phyloP scores from a whole-genome alignment of 2,329 filamentous ascomycete species.

The Calonectria hongkongensis region DNA sequence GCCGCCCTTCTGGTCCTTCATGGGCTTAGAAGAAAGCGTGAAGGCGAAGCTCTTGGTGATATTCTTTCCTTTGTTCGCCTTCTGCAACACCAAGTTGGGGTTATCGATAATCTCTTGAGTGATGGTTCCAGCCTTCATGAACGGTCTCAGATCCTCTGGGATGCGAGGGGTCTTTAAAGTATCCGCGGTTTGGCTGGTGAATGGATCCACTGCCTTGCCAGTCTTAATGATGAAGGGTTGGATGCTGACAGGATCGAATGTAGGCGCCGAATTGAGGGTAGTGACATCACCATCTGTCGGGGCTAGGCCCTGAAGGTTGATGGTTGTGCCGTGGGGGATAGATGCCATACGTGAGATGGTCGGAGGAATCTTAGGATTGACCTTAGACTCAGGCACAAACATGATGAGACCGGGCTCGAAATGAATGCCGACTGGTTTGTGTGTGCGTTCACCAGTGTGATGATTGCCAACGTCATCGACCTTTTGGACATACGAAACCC shows the following conservation, averaged over 20 bases:
- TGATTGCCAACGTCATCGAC: conserved; percentile 57
- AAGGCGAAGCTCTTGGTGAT: conserved; percentile 58
- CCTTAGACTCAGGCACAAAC: conserved; percentile 58
- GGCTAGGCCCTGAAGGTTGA: conserved; percentile 58
- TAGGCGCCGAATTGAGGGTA: conserved; percentile 63
- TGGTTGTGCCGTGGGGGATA: conserved; percentile 4
- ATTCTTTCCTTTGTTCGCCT: conserved; percentile 56
- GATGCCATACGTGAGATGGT: conserved; percentile 55
- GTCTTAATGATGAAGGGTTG: conserved; percentile 50
- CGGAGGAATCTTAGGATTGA: conserved; percentile 52
- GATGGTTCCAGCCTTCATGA: conserved; percentile 57
- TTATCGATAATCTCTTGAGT: conserved; percentile 57
- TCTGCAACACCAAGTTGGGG: conserved; percentile 55
- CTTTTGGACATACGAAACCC: conserved; percentile 60
- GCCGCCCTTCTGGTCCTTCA: conserved; percentile 51
- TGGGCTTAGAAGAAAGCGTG: conserved; percentile 52
- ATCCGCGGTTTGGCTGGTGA: conserved; percentile 38
- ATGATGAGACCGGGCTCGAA: conserved; percentile 65
- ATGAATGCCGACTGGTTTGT: conserved; percentile 56
- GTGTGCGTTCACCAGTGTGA: conserved; percentile 19
- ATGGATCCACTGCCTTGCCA: not conserved
- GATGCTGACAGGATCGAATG: conserved; percentile 53
- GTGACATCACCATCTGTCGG: conserved; percentile 60
- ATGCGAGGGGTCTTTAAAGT: conserved; percentile 48
- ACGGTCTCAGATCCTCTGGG: conserved; percentile 56